Conservation (phyloP, 345 rosid genomes). For the Euphorbia peplus region DNA sequence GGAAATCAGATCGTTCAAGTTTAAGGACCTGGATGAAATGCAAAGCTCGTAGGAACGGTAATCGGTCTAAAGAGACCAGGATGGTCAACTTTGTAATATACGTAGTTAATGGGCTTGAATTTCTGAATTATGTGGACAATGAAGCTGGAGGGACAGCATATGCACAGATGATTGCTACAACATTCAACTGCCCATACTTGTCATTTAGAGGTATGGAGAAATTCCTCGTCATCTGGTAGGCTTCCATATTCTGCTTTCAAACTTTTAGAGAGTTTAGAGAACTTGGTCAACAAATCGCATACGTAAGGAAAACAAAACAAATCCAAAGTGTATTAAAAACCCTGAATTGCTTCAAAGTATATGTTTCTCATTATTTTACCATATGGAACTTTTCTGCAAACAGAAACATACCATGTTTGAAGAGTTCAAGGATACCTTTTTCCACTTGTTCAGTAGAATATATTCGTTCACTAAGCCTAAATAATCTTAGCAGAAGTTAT, state of each 20-base stretch:
- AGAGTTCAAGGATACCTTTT: too few species aligned
- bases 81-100: slow-evolving; percentile 65
- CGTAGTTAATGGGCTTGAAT: slow-evolving; percentile 54
- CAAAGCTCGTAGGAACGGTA: slow-evolving; percentile 31
- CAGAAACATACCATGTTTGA: too few species aligned
- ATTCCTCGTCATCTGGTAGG: background rate
- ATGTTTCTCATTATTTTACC: too few species aligned
- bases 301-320: too few species aligned
- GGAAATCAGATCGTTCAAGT: slow-evolving; percentile 51
- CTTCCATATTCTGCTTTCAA: background rate
- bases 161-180: slow-evolving; percentile 30
- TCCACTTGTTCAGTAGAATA: background rate
- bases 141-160: slow-evolving; percentile 24
- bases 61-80: slow-evolving; percentile 28
- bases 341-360: too few species aligned
- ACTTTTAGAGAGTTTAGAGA: too few species aligned
- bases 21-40: slow-evolving; percentile 41
- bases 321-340: too few species aligned
- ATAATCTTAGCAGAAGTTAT: background rate
- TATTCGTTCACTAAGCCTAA: background rate
- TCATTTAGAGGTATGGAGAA: slow-evolving; percentile 60
- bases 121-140: slow-evolving; percentile 52
- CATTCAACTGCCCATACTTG: slow-evolving; percentile 53
- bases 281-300: too few species aligned
- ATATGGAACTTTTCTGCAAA: too few species aligned